Conservation (phyloP, 1,284 basidiomycete genomes). For the Papiliotrema nemorosa region DNA sequence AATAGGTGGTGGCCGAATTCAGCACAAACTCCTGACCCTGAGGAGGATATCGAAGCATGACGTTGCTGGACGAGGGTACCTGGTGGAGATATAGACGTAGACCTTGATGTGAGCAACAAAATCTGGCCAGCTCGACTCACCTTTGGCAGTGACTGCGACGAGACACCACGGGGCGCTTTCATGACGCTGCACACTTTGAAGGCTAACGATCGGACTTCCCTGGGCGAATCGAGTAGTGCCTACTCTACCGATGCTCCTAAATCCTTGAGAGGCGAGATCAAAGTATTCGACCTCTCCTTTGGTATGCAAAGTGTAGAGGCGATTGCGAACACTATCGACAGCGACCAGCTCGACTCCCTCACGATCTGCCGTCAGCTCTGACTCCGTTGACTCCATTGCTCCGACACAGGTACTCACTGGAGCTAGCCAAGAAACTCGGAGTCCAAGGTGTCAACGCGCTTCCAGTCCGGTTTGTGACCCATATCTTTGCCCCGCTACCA, state of each 20-base stretch:
- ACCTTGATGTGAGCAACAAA: no score
- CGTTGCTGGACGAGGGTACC: no score
- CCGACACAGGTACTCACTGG: no score
- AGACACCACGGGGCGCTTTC: slow-evolving; percentile 61
- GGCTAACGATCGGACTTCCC: no score
- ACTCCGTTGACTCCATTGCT: not conserved
- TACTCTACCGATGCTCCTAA: no score
- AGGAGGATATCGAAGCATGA: no score
- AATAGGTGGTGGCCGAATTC: slow-evolving; percentile 17
- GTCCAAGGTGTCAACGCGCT: slow-evolving; percentile 32
- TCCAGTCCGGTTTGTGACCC: slow-evolving; percentile 32
- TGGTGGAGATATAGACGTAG: no score
- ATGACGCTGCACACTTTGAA: slow-evolving; percentile 5
- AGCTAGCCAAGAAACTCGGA: slow-evolving; percentile 22
- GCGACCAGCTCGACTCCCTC: slow-evolving; percentile 44
- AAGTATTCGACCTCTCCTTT: slow-evolving; percentile 33
- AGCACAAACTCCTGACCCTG: no score
- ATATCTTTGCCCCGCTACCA: slow-evolving; percentile 55
- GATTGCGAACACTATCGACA: slow-evolving; percentile 34
- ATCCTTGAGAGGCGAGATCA: not conserved
- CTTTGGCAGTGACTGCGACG: slow-evolving; percentile 70
- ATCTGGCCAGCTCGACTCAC: slow-evolving; percentile 16
- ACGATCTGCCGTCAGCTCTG: slow-evolving; percentile 10
- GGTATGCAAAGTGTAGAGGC: slow-evolving; percentile 38
- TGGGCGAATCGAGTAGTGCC: no score